These are phyloP conservation scores for Boletus edulis DNA, from an alignment of 768 basidiomycete genomes.

Conservation along the genomic window DNA sequence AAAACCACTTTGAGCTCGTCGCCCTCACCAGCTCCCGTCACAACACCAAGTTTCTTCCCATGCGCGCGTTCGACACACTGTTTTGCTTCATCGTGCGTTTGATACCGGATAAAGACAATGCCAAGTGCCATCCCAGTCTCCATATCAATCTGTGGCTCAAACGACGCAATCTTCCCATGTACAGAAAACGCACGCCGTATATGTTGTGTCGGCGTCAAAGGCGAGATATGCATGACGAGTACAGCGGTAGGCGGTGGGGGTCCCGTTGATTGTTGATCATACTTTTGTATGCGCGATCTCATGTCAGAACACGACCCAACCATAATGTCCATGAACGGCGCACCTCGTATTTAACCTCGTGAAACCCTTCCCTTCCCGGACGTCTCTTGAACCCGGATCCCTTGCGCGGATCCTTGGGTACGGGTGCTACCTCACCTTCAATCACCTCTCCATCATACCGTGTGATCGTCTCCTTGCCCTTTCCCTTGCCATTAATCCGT, in stretches of 20 bases:
- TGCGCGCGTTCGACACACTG: conserved; percentile 64
- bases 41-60: conserved; percentile 56
- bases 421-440: conserved; percentile 39
- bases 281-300: conserved; percentile 41
- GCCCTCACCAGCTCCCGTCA: conserved; percentile 41
- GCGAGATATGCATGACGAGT: conserved; percentile 67
- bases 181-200: conserved; percentile 64
- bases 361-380: conserved; percentile 38
- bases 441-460: conserved; percentile 57
- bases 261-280: conserved; percentile 69
- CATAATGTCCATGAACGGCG: conserved; percentile 13
- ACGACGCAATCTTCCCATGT: conserved; percentile 60
- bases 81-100: conserved; percentile 64
- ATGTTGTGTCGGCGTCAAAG: conserved; percentile 62
- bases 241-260: conserved; percentile 74
- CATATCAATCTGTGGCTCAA: conserved; percentile 78
- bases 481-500: conserved; percentile 60
- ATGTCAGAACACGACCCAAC: conserved; percentile 1
- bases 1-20: conserved; percentile 74
- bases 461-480: conserved; percentile 56
- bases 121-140: conserved; percentile 82
- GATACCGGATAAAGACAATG: conserved; percentile 71
- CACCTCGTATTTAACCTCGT: conserved; percentile 57
- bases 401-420: conserved; percentile 55
- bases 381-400: conserved; percentile 35